Conservation (phyloP, 805 yeast genomes). For the Diddensiella santjacobensis region DNA sequence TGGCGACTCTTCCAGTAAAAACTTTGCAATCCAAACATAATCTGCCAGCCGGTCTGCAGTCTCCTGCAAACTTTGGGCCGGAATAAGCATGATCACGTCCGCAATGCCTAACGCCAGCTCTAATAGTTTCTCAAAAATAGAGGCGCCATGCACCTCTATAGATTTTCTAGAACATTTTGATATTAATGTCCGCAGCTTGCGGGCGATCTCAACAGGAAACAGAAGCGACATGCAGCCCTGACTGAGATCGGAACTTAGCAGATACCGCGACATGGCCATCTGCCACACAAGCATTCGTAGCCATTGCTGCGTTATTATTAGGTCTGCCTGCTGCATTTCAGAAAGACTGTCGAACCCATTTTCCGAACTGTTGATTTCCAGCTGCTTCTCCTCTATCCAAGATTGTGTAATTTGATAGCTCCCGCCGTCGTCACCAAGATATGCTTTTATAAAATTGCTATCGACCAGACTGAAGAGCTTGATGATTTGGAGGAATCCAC, state of each 20-base stretch:
- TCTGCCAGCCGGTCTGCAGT: slow-evolving; percentile 13
- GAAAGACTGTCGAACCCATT: slow-evolving; percentile 7
- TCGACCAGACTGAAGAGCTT: slow-evolving; percentile 18
- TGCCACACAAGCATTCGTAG: slow-evolving; percentile 19
- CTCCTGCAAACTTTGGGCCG: slow-evolving; percentile 10
- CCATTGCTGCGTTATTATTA: slow-evolving; percentile 19
- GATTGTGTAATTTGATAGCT: slow-evolving; percentile 6
- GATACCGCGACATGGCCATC: slow-evolving; percentile 16
- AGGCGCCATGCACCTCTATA: slow-evolving; percentile 16
- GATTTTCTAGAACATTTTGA: slow-evolving; percentile 4
- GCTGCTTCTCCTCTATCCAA: slow-evolving; percentile 16
- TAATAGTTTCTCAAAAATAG: slow-evolving; percentile 12
- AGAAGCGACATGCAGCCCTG: slow-evolving; percentile 15
- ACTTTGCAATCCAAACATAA: slow-evolving; percentile 15
- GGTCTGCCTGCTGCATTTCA: slow-evolving; percentile 18
- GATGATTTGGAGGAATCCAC: slow-evolving; percentile 15
- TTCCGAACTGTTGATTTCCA: slow-evolving; percentile 6
- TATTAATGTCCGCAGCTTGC: slow-evolving; percentile 8
- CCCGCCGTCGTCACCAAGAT: slow-evolving; percentile 6
- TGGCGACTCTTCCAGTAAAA: slow-evolving; percentile 10
- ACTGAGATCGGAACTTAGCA: slow-evolving; percentile 5
- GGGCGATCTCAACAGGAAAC: slow-evolving; percentile 17
- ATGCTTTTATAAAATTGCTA: slow-evolving; percentile 15
- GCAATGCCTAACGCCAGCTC: slow-evolving; percentile 14
- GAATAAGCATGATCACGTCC: slow-evolving; percentile 13